Evolutionary conservation across 139 green algal genomes (phyloP).

Genomic region (Trebouxia sp.): DNA sequence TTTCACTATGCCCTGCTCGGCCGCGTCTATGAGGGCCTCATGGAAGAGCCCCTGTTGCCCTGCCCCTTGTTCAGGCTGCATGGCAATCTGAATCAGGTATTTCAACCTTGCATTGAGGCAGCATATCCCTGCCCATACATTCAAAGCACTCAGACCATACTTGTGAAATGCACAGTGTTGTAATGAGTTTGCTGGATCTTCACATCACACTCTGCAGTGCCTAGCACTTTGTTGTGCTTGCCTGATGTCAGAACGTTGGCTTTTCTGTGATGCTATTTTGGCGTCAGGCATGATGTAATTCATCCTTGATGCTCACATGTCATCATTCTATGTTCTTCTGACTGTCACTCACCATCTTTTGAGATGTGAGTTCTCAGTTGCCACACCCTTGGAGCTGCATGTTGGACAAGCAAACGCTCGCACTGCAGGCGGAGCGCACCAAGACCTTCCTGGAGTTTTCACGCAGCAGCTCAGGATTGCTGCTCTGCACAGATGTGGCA

Average conservation of each 20-base stretch:
- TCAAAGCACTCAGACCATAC: too few relatives aligned
- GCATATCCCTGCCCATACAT: too few relatives aligned
- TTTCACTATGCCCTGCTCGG: slow-evolving; percentile 70
- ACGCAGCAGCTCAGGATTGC: slow-evolving; percentile 45
- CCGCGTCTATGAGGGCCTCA: slow-evolving; percentile 26
- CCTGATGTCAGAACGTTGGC: too few relatives aligned
- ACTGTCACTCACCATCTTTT: neutral
- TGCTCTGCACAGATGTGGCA: slow-evolving; percentile 94
- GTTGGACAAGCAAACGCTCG: neutral
- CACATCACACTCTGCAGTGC: too few relatives aligned
- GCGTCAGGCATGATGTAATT: neutral
- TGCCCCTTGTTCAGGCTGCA: slow-evolving; percentile 86
- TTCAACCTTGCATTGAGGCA: too few relatives aligned
- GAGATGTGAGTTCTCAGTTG: neutral
- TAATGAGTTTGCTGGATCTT: too few relatives aligned
- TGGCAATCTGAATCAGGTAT: slow-evolving; percentile 83
- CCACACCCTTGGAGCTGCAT: neutral
- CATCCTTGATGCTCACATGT: neutral
- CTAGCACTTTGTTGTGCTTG: too few relatives aligned
- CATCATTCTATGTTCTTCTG: neutral
- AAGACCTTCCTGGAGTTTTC: slow-evolving; percentile 75
- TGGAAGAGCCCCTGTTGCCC: slow-evolving; percentile 44
- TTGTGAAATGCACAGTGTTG: too few relatives aligned
- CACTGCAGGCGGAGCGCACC: slow-evolving; percentile 68
- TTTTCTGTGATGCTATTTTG: neutral